Base-by-base conservation (phyloP, 2,329 filamentous ascomycete genomes). In the Nectriaceae sp. region DNA sequence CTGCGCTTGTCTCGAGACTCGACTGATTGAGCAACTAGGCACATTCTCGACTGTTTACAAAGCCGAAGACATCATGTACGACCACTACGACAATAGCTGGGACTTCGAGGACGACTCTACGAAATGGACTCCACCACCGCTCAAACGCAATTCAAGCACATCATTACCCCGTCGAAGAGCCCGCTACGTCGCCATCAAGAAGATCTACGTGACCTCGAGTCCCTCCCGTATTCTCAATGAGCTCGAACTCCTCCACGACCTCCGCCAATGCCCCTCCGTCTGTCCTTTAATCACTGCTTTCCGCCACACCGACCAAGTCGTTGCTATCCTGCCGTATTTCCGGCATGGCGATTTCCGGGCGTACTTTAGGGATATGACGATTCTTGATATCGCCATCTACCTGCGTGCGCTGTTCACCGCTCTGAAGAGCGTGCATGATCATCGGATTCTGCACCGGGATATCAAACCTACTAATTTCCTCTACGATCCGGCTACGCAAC, bases 21-120 rank as follows among this genome's bases (percentile, higher is more conserved):
- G 16, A 33, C 47, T 54, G 31, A 61, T 36, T 40, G 36, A 24
- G 13, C n/a, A n/a, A 29, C 8, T 56, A 96, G 91, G 94, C 49
- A 99, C 94, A 2, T 99, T 99, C 67, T 97, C 94, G 1, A 97
- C 94, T 2, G 94, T 99, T 11, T 99, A 99, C 79, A 99, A 99
- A 70, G 94, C 95, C 18, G 91, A 97, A 70, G 94, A 99, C 66
- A 74, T 97, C 21, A 78, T 87, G 47, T 96, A 97, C 67, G 83
- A 94, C 55, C 76, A 80, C 50, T 95, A 90, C 70, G 76, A 88
- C 54, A 97, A 97, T 65, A 82, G 86, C 55, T 97, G 93, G 91
- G 92, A 97, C 64, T 68, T 88, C 33, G 85, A 85, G 49, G 78
- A 81, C 54, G 83, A 85, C 36, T 79, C 84, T 46, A 70, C 75